phyloP scores from a whole-genome alignment of 2,329 filamentous ascomycete genomes.

The Immersiporthe knoxdaviesiana region DNA sequence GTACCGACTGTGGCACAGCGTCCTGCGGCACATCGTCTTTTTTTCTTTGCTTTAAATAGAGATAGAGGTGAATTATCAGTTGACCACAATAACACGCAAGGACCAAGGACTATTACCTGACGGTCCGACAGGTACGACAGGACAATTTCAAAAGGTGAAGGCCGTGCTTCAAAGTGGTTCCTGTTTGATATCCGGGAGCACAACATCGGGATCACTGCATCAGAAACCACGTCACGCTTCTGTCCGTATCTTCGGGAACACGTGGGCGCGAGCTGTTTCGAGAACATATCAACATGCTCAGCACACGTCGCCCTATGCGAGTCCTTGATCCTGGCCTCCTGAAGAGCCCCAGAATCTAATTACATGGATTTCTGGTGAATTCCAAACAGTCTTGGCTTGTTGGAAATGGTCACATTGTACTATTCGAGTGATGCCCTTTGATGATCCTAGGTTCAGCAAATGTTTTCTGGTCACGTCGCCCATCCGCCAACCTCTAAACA shows the following conservation, averaged over 20 bases:
- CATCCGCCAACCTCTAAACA: too few species aligned
- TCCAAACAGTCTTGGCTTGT: not conserved
- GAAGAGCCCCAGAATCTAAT: too few species aligned
- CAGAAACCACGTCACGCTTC: slow-evolving; percentile 18
- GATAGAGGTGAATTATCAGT: not conserved
- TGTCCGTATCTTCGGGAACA: slow-evolving; percentile 12
- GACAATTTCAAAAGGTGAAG: slow-evolving; percentile 15
- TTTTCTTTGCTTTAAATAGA: not conserved
- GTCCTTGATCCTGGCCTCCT: too few species aligned
- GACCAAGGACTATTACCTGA: not conserved
- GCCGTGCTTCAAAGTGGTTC: slow-evolving; percentile 1
- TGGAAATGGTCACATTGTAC: too few species aligned
- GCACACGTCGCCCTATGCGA: too few species aligned
- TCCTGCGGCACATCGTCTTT: not conserved
- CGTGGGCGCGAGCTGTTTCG: not conserved
- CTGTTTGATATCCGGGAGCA: slow-evolving; percentile 9
- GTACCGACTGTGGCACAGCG: slow-evolving; percentile 24
- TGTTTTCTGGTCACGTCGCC: too few species aligned
- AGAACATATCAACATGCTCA: too few species aligned
- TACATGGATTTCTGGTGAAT: not conserved
- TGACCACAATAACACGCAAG: not conserved
- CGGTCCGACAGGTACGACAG: slow-evolving; percentile 24
- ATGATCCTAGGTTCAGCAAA: too few species aligned
- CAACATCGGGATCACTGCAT: slow-evolving; percentile 12
- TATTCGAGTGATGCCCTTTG: too few species aligned